Conservation (phyloP, 768 basidiomycete species). For the Mycena rosella region DNA sequence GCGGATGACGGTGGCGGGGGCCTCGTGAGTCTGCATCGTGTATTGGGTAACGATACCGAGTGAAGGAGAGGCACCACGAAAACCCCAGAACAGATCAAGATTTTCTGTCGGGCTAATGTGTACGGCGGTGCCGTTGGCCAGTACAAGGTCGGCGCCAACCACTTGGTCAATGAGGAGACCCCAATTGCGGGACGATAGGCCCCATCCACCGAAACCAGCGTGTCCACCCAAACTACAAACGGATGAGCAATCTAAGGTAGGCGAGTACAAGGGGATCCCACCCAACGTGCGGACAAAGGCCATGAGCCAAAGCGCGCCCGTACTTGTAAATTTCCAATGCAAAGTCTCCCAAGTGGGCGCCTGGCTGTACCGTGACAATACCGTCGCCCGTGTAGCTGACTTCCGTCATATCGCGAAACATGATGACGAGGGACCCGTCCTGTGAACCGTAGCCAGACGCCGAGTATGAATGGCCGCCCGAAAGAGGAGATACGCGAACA, state of each 20-base stretch:
- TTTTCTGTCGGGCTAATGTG: constrained; percentile 36
- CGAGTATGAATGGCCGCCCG: constrained; percentile 32
- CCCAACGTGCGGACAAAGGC: constrained; percentile 44
- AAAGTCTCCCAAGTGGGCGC: constrained; percentile 29
- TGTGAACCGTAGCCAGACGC: constrained; percentile 25
- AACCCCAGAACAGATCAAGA: constrained; percentile 42
- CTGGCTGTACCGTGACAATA: constrained; percentile 32
- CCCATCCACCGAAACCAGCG: constrained; percentile 37
- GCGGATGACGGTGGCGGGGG: constrained; percentile 18
- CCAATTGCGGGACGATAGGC: constrained; percentile 39
- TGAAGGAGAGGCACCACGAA: constrained; percentile 44
- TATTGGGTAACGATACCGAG: constrained; percentile 46
- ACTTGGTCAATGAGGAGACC: constrained; percentile 45
- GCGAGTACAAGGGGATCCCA: background rate
- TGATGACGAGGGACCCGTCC: constrained; percentile 19
- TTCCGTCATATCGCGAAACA: constrained; percentile 19
- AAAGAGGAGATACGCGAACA: constrained; percentile 26
- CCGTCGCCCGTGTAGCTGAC: constrained; percentile 1
- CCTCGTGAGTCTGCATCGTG: constrained; percentile 38
- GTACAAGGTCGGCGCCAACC: constrained; percentile 36
- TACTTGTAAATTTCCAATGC: constrained; percentile 22
- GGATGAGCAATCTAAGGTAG: constrained; percentile 3
- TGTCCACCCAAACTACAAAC: constrained; percentile 30
- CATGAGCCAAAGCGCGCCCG: constrained; percentile 41
- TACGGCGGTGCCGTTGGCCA: constrained; percentile 38